Evolutionary conservation across 805 yeast species (phyloP).

Genomic region (Kodamaea nitidulidarum): DNA sequence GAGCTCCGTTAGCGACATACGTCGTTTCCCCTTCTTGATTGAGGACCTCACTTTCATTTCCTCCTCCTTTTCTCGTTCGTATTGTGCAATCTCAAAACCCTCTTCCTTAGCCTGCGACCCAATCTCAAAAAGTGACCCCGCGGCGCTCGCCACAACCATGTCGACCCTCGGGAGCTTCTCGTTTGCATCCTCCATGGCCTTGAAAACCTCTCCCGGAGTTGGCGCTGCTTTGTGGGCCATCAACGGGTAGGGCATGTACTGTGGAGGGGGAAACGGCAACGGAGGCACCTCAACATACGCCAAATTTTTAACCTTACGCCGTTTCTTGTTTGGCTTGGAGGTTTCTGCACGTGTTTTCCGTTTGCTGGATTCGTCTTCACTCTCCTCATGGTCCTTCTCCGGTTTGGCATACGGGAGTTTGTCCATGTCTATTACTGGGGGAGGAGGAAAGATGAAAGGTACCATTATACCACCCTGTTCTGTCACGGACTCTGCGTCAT

Average conservation of each 20-base stretch:
- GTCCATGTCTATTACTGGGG: constrained; percentile 27
- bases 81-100: constrained; percentile 21
- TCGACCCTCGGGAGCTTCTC: constrained; percentile 36
- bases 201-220: constrained; percentile 35
- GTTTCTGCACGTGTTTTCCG: not conserved
- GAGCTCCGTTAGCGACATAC: constrained; percentile 5
- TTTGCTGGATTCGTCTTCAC: constrained; percentile 9
- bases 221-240: constrained; percentile 32
- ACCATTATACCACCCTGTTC: constrained; percentile 33
- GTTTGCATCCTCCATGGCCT: constrained; percentile 33
- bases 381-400: constrained; percentile 8
- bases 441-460: constrained; percentile 43
- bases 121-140: constrained; percentile 39
- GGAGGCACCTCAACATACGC: constrained; percentile 30
- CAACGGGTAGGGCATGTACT: constrained; percentile 43
- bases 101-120: constrained; percentile 30
- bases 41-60: constrained; percentile 4
- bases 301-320: constrained; percentile 1
- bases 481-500: constrained; percentile 4
- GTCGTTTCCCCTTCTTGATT: constrained; percentile 7
- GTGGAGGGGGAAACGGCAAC: constrained; percentile 43
- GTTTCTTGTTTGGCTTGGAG: constrained; percentile 7
- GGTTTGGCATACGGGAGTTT: constrained; percentile 16
- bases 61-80: constrained; percentile 5
- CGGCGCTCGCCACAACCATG: constrained; percentile 46